phyloP scores from a whole-genome alignment of 2,329 filamentous ascomycete genomes.

The Emmonsiellopsis sp. region DNA sequence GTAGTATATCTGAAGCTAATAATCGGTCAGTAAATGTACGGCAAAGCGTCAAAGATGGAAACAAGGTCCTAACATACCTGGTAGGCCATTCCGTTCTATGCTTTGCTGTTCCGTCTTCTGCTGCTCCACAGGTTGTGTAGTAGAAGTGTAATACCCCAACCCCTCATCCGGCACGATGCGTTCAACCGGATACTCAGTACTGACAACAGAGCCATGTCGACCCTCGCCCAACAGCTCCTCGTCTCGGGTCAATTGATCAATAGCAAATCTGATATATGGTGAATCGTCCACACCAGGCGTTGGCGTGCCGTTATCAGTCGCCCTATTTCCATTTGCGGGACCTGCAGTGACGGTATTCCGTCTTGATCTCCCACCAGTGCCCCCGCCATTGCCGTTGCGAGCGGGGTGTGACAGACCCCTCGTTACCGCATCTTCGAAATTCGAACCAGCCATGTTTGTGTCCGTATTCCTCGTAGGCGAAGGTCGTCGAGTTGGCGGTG shows the following conservation, averaged over 20 bases:
- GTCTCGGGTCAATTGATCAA: slow-evolving; percentile 74
- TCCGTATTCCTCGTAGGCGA: slow-evolving; percentile 20
- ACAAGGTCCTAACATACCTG: background rate
- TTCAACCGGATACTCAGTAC: slow-evolving; percentile 42
- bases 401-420: background rate
- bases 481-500: slow-evolving; percentile 30
- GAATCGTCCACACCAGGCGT: slow-evolving; percentile 77
- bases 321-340: slow-evolving; percentile 22
- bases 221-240: slow-evolving; percentile 52
- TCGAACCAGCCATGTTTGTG: slow-evolving; percentile 21
- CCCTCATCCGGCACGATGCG: slow-evolving; percentile 41
- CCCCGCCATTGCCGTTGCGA: slow-evolving; percentile 2
- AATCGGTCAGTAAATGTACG: slow-evolving; percentile 7
- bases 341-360: slow-evolving; percentile 7
- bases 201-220: slow-evolving; percentile 39
- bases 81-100: slow-evolving; percentile 3
- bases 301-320: slow-evolving; percentile 32
- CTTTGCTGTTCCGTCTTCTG: slow-evolving; percentile 14
- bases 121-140: slow-evolving; percentile 25
- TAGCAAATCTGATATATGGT: slow-evolving; percentile 80
- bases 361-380: background rate
- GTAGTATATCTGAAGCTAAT: slow-evolving; percentile 35
- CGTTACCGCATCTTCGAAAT: slow-evolving; percentile 19
- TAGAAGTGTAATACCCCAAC: slow-evolving; percentile 32
- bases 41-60: background rate